phyloP scores from a whole-genome alignment of 441 rosid genomes.

The Cnidoscolus chayamansa region DNA sequence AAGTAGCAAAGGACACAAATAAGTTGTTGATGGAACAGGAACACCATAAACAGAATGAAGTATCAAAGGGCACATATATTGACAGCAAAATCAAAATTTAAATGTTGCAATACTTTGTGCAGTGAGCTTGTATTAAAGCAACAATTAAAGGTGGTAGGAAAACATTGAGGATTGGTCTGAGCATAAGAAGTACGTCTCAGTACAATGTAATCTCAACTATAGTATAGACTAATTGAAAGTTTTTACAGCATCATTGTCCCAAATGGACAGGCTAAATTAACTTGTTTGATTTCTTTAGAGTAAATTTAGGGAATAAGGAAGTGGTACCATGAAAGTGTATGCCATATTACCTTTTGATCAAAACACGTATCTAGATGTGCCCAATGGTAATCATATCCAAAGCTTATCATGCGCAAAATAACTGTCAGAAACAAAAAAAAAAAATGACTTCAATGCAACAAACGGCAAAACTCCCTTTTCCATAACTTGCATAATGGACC shows the following conservation, averaged over 20 bases:
- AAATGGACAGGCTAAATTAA: background rate
- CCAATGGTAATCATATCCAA: constrained; percentile 89
- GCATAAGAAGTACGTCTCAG: background rate
- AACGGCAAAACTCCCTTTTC: background rate
- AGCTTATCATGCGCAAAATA: constrained; percentile 93
- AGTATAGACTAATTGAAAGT: background rate
- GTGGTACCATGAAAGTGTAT: background rate
- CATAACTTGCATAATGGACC: background rate
- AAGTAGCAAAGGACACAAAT: background rate
- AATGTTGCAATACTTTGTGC: background rate
- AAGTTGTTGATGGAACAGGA: too few species aligned
- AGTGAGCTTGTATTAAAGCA: background rate
- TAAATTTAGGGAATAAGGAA: background rate
- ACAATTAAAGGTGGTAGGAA: background rate
- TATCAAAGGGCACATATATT: background rate
- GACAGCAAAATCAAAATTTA: background rate
- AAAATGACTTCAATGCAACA: background rate
- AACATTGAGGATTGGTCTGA: background rate
- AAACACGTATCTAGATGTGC: constrained; percentile 55
- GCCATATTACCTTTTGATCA: constrained; percentile 56
- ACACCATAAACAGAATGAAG: background rate
- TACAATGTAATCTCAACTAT: background rate
- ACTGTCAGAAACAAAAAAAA: constrained; percentile 39
- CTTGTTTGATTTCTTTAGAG: background rate
- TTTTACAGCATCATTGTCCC: background rate